phyloP scores from a whole-genome alignment of 2,329 filamentous ascomycete species.

The Fusarium sp. region DNA sequence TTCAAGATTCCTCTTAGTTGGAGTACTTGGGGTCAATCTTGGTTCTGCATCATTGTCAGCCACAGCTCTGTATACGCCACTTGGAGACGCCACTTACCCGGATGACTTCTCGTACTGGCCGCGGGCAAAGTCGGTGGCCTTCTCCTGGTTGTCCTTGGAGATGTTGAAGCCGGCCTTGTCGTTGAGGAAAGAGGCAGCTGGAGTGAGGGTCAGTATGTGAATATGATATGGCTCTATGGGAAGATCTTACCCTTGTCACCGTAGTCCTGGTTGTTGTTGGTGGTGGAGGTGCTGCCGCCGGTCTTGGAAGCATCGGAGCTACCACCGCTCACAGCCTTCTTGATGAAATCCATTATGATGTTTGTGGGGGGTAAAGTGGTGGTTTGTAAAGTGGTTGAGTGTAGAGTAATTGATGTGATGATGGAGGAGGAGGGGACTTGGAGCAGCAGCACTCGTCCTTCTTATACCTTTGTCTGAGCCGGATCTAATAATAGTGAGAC shows the following conservation, averaged over 20 bases:
- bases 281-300: neutral
- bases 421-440: neutral
- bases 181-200: conserved; percentile 50
- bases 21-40: conserved; percentile 52
- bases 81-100: conserved; percentile 50
- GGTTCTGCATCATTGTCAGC: conserved; percentile 30
- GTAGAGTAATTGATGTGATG: neutral
- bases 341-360: conserved; percentile 57
- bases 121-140: conserved; percentile 56
- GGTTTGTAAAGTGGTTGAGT: neutral
- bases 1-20: conserved; percentile 49
- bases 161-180: conserved; percentile 56
- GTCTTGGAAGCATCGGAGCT: conserved; percentile 34
- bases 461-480: conserved; percentile 29
- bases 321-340: conserved; percentile 35
- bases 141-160: conserved; percentile 53
- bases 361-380: conserved; percentile 1
- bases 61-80: neutral
- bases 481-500: conserved; percentile 19
- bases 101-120: conserved; percentile 54
- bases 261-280: conserved; percentile 50
- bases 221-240: accelerated
- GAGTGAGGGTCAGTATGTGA: neutral
- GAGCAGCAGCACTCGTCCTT: conserved; percentile 17
- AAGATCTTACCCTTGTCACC: conserved; percentile 55